These are phyloP conservation scores for Cinnamomum micranthum DNA, from an alignment of 164 flowering plant species.

Conservation along the genomic window DNA sequence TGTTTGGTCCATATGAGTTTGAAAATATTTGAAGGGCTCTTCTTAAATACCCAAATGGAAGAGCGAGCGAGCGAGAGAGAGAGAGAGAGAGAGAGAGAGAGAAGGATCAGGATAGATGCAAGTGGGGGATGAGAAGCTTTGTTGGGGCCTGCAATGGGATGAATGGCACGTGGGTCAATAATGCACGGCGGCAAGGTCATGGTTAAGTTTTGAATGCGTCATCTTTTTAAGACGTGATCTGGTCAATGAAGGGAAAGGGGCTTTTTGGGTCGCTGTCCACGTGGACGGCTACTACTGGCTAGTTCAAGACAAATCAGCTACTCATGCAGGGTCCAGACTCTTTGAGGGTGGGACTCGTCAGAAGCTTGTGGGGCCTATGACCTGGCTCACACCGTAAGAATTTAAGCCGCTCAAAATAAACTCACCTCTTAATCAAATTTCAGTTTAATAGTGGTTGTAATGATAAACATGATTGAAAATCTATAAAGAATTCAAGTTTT, in stretches of 20 bases:
- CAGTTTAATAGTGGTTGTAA: rapidly evolving
- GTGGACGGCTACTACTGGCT: neutral
- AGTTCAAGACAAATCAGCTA: too few relatives aligned
- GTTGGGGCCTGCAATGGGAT: neutral
- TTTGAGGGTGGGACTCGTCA: too few relatives aligned
- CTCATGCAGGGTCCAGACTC: too few relatives aligned
- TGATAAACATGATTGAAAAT: too few relatives aligned
- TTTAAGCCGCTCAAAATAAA: too few relatives aligned
- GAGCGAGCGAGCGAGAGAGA: neutral
- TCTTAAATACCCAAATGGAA: conserved; percentile 1
- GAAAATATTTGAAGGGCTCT: neutral
- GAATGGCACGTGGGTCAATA: conserved; percentile 9
- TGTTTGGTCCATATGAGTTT: neutral
- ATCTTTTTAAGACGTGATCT: neutral
- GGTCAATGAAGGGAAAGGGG: neutral
- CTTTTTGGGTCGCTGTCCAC: neutral
- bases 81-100: neutral
- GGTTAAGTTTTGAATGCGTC: neutral
- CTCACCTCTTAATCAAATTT: rapidly evolving
- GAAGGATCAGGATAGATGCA: neutral
- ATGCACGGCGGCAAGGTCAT: conserved; percentile 2
- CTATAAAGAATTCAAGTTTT: too few relatives aligned
- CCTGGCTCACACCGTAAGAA: too few relatives aligned
- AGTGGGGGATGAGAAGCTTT: neutral
- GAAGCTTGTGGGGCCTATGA: too few relatives aligned